phyloP scores from a whole-genome alignment of 2,329 filamentous ascomycete genomes.

The Akanthomyces muscarius region DNA sequence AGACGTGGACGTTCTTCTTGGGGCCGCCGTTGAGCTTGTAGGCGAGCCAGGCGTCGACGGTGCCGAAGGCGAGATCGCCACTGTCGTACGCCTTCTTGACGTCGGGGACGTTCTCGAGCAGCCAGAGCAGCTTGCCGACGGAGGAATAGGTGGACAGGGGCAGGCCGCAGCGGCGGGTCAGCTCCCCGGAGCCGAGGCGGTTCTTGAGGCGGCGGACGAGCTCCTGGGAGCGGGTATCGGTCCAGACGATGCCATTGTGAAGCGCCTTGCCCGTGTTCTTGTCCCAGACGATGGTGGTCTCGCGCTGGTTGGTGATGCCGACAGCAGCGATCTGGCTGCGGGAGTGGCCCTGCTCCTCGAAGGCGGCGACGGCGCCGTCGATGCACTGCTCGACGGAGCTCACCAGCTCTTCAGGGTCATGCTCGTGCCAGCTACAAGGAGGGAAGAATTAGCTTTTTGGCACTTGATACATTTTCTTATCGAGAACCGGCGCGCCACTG shows the following conservation, averaged over 20 bases:
- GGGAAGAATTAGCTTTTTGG: background rate
- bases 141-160: slow-evolving; percentile 81
- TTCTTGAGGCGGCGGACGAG: slow-evolving; percentile 70
- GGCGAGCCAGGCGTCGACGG: slow-evolving; percentile 75
- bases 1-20: slow-evolving; percentile 64
- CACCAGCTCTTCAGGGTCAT: slow-evolving; percentile 72
- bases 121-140: slow-evolving; percentile 73
- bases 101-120: slow-evolving; percentile 62
- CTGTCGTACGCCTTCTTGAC: slow-evolving; percentile 69
- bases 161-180: slow-evolving; percentile 66
- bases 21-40: slow-evolving; percentile 74
- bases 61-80: slow-evolving; percentile 70
- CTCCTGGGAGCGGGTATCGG: slow-evolving; percentile 70
- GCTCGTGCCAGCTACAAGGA: slow-evolving; percentile 70
- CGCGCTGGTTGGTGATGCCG: slow-evolving; percentile 80
- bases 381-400: slow-evolving; percentile 71
- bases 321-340: slow-evolving; percentile 67
- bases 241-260: slow-evolving; percentile 81
- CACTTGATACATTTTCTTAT: background rate
- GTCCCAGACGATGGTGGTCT: slow-evolving; percentile 80
- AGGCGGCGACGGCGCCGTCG: slow-evolving; percentile 65
- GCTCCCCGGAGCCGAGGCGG: slow-evolving; percentile 60
- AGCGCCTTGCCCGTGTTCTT: slow-evolving; percentile 70
- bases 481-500: no score
- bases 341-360: slow-evolving; percentile 63